A percentile compares a stretch with the other conserved stretches of the same genome.
Evolutionary conservation across 2,329 filamentous ascomycete species (phyloP).

Genomic region (Colletotrichum truncatum): DNA sequence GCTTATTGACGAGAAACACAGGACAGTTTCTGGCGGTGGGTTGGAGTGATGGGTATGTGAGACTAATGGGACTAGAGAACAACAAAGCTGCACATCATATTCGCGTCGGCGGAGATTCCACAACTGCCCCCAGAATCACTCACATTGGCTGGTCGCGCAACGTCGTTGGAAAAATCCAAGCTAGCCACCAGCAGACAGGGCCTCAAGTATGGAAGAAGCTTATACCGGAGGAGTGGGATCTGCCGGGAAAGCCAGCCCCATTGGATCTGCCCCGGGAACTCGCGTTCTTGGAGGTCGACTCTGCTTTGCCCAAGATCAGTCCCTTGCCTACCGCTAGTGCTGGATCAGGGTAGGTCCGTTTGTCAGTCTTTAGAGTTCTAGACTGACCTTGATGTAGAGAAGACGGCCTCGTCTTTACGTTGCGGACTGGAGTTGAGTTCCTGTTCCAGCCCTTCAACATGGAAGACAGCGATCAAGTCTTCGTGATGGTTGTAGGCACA

Average conservation of each 20-base stretch:
- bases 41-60: constrained; percentile 83
- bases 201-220: constrained; percentile 41
- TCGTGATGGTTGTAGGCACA: constrained; percentile 80
- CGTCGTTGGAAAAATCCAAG: constrained; percentile 36
- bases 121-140: constrained; percentile 51
- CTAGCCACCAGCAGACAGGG: constrained; percentile 24
- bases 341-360: constrained; percentile 64
- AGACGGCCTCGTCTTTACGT: constrained; percentile 73
- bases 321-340: constrained; percentile 70
- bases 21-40: constrained; percentile 83
- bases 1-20: constrained; percentile 39
- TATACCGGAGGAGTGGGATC: constrained; percentile 37
- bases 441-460: constrained; percentile 71
- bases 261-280: constrained; percentile 76
- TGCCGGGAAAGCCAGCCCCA: constrained; percentile 34
- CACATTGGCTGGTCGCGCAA: constrained; percentile 64
- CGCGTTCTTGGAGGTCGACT: constrained; percentile 79
- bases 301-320: constrained; percentile 79
- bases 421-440: constrained; percentile 73
- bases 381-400: constrained; percentile 44
- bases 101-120: constrained; percentile 54
- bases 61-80: constrained; percentile 81
- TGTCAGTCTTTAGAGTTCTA: neutral
- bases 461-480: constrained; percentile 77
- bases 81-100: constrained; percentile 84